Evolutionary conservation across 495 filamentous ascomycete species (phyloP).

Genomic region (Talaromyces proteolyticus): DNA sequence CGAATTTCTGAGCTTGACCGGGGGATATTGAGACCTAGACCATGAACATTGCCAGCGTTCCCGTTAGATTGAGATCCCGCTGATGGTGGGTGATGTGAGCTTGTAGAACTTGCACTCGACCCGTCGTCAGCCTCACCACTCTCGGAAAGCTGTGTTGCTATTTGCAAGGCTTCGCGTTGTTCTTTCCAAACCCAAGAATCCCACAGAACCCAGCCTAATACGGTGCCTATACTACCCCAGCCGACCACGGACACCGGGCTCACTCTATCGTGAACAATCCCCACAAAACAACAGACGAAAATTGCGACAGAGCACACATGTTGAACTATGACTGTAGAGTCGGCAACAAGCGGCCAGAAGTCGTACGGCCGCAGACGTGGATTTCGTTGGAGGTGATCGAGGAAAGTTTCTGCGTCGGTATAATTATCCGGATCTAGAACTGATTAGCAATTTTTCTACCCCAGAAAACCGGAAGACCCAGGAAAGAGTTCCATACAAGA

Average conservation of each 20-base stretch:
- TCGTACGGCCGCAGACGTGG: constrained; percentile 92
- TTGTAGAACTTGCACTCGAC: constrained; percentile 39
- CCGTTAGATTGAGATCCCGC: constrained; percentile 16
- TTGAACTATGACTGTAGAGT: constrained; percentile 94
- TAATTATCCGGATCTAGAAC: constrained; percentile 89
- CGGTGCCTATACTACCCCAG: constrained; percentile 75
- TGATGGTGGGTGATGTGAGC: constrained; percentile 22
- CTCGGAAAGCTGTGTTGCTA: constrained; percentile 18
- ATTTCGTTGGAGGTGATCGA: constrained; percentile 93
- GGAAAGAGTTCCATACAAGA: constrained; percentile 55
- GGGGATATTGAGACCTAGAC: constrained; percentile 42
- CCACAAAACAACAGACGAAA: constrained; percentile 89
- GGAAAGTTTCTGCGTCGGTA: constrained; percentile 91
- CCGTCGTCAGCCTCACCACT: constrained; percentile 37
- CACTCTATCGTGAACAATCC: constrained; percentile 78
- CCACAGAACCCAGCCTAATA: constrained; percentile 86
- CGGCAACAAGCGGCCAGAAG: constrained; percentile 94
- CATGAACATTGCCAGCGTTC: constrained; percentile 30
- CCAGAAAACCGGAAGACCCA: too few species aligned
- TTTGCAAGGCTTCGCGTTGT: constrained; percentile 41
- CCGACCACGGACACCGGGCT: constrained; percentile 82
- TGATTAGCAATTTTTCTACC: neutral
- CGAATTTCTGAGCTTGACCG: constrained; percentile 17
- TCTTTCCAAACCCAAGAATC: constrained; percentile 74
- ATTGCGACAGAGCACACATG: constrained; percentile 92